phyloP scores from a whole-genome alignment of 176 grass and related monocot species.

The Raddia guianensis region DNA sequence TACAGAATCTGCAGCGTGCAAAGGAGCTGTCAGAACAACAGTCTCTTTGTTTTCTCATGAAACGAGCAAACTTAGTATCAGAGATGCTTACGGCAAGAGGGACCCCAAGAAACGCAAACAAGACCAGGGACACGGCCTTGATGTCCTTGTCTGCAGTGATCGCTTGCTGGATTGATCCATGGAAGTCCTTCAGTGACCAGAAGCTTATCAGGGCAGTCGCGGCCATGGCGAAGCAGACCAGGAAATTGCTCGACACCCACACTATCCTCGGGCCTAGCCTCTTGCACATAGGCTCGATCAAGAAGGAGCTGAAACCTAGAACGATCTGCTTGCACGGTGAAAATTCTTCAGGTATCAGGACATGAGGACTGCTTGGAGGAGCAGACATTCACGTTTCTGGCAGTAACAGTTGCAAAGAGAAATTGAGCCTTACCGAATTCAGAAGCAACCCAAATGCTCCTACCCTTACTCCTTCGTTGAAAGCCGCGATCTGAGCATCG shows the following conservation, averaged over 20 bases:
- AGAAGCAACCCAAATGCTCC: slow-evolving; percentile 83
- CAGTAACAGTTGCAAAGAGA: background rate
- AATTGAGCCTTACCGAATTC: slow-evolving; percentile 64
- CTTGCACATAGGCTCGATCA: slow-evolving; percentile 83
- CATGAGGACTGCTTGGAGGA: background rate
- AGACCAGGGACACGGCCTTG: slow-evolving; percentile 49
- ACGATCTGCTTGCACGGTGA: slow-evolving; percentile 61
- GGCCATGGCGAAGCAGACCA: slow-evolving; percentile 65
- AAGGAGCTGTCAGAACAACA: background rate
- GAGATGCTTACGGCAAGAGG: slow-evolving; percentile 75
- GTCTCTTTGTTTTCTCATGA: background rate
- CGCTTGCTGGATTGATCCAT: slow-evolving; percentile 54
- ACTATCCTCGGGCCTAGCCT: slow-evolving; percentile 52
- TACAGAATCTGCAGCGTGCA: slow-evolving; percentile 62
- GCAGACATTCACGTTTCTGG: background rate
- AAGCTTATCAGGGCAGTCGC: slow-evolving; percentile 64
- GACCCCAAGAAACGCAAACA: slow-evolving; percentile 74
- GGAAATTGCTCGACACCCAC: slow-evolving; percentile 79
- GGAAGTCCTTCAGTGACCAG: slow-evolving; percentile 69
- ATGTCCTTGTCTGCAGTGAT: slow-evolving; percentile 58
- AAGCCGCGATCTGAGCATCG: slow-evolving; percentile 47
- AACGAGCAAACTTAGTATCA: background rate
- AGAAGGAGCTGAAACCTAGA: slow-evolving; percentile 66
- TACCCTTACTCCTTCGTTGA: slow-evolving; percentile 66
- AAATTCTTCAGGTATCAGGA: background rate